These are phyloP conservation scores for Phytophthora pinifolia DNA, from an alignment of 352 stramenopile genomes.

Conservation along the genomic window DNA sequence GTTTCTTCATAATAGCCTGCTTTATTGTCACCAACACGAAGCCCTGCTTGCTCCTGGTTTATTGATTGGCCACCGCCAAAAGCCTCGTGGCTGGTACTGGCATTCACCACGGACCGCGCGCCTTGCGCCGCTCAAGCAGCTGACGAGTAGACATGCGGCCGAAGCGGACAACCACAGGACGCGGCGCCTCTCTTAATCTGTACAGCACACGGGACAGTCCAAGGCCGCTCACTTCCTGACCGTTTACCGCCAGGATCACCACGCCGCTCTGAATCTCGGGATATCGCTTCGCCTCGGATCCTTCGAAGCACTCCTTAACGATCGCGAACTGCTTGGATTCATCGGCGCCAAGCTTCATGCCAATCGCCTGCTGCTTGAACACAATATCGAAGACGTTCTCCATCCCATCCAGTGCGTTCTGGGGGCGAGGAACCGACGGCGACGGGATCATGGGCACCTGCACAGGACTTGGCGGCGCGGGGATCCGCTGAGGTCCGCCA, in stretches of 20 bases:
- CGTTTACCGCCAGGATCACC: slow-evolving; percentile 82
- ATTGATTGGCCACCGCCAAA: background rate
- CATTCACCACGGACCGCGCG: slow-evolving; percentile 23
- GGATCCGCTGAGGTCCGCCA: slow-evolving; percentile 17
- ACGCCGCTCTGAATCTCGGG: slow-evolving; percentile 80
- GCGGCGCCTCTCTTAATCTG: slow-evolving; percentile 71
- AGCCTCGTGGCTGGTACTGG: slow-evolving; percentile 8
- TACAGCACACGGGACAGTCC: slow-evolving; percentile 76
- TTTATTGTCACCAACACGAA: slow-evolving; percentile 7
- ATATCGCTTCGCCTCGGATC: slow-evolving; percentile 70
- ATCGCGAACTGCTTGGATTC: slow-evolving; percentile 71
- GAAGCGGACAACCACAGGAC: slow-evolving; percentile 82
- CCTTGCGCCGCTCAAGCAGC: slow-evolving; percentile 37
- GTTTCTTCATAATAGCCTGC: background rate
- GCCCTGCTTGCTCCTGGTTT: background rate
- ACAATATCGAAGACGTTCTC: slow-evolving; percentile 85
- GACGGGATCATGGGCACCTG: slow-evolving; percentile 27
- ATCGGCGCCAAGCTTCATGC: slow-evolving; percentile 78
- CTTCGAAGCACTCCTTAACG: slow-evolving; percentile 83
- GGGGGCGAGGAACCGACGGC: slow-evolving; percentile 23
- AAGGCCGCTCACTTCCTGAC: slow-evolving; percentile 70
- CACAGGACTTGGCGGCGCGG: slow-evolving; percentile 20
- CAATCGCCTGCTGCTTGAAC: slow-evolving; percentile 85
- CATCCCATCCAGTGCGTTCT: slow-evolving; percentile 56
- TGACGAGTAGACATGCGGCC: slow-evolving; percentile 53